Conservation (phyloP, 257 asterid species). For the Solanum verrucosum region DNA sequence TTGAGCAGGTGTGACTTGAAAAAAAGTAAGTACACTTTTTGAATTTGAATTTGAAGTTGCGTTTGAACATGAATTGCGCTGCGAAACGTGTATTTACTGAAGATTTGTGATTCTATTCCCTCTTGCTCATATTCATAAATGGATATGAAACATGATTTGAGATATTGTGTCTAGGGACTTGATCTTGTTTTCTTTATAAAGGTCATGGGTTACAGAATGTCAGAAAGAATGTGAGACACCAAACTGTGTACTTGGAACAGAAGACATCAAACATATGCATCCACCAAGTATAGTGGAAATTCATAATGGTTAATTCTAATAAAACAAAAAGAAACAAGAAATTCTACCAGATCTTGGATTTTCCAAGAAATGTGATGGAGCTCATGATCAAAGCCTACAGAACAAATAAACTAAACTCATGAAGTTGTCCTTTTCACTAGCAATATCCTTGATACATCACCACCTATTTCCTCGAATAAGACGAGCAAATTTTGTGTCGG, state of each 20-base stretch:
- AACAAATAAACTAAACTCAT: not conserved
- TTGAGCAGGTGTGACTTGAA: not conserved
- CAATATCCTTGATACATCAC: conserved; percentile 44
- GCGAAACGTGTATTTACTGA: not conserved
- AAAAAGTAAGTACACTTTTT: not conserved
- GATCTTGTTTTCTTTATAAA: not conserved
- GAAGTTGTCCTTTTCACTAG: conserved; percentile 26
- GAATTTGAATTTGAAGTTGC: not conserved
- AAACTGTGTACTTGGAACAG: not conserved
- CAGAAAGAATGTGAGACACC: not conserved
- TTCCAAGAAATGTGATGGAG: not conserved
- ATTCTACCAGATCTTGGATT: not conserved
- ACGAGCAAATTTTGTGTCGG: conserved; percentile 45
- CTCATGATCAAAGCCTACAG: not conserved
- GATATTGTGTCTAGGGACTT: not conserved
- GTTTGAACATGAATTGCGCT: not conserved
- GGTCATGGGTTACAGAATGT: not conserved
- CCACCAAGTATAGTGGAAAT: not conserved
- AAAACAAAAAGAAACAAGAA: not conserved
- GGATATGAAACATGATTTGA: not conserved
- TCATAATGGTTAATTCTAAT: not conserved
- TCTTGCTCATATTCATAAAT: not conserved
- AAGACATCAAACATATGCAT: not conserved
- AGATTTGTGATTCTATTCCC: not conserved
- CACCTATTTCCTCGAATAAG: conserved; percentile 53